Evolutionary conservation across 2,329 filamentous ascomycete genomes (phyloP).

Genomic region (Septoria linicola): DNA sequence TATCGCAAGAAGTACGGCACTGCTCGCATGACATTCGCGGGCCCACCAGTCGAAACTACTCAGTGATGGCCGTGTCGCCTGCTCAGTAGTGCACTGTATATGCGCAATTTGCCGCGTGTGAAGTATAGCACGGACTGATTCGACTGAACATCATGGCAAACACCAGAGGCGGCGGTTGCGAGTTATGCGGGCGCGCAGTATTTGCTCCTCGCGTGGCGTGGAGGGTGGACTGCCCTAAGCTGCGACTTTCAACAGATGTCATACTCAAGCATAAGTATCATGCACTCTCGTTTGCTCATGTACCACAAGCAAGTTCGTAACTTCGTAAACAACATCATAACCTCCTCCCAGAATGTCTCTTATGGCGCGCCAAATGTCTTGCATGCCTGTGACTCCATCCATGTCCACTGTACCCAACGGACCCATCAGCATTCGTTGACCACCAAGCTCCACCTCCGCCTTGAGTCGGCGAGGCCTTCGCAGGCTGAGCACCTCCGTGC

Average conservation of each 20-base stretch:
- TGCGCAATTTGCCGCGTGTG: too few species aligned
- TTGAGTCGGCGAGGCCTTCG: slow-evolving; percentile 1
- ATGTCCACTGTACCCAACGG: slow-evolving; percentile 8
- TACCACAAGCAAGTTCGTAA: neutral
- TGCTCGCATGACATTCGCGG: too few species aligned
- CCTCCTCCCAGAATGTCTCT: slow-evolving; percentile 25
- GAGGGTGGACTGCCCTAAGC: too few species aligned
- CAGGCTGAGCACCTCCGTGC: neutral
- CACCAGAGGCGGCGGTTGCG: too few species aligned
- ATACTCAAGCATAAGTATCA: too few species aligned
- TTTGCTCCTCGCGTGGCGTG: too few species aligned
- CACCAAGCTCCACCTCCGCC: slow-evolving; percentile 14
- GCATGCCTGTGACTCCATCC: slow-evolving; percentile 27
- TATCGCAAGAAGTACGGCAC: slow-evolving; percentile 1
- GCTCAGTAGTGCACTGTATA: too few species aligned
- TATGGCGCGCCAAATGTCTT: slow-evolving; percentile 30
- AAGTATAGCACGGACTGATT: too few species aligned
- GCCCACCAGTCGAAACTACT: neutral
- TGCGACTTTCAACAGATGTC: too few species aligned
- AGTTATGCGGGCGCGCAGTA: too few species aligned
- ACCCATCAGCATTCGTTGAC: slow-evolving; percentile 12
- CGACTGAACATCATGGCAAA: too few species aligned
- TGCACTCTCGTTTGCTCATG: neutral
- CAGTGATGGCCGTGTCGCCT: too few species aligned
- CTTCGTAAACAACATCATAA: neutral